Percentiles rank a stretch among this genome's conserved stretches.
Evolutionary conservation across 495 filamentous ascomycete species (phyloP).

Genomic region (Aspergillus avenaceus): DNA sequence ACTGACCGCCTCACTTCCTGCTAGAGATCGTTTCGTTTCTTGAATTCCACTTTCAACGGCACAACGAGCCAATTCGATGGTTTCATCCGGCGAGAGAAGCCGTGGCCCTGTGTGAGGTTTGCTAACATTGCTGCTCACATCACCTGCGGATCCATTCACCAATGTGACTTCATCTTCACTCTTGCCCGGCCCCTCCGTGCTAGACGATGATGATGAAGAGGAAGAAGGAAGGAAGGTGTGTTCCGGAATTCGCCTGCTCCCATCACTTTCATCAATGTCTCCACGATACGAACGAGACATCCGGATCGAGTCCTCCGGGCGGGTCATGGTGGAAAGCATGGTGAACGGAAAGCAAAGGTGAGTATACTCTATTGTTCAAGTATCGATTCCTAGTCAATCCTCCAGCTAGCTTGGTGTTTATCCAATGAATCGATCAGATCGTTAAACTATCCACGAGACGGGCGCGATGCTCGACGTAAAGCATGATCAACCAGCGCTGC

Average conservation of each 20-base stretch:
- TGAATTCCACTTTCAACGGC: conserved; percentile 64
- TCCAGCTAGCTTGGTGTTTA: not conserved
- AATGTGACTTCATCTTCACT: conserved; percentile 31
- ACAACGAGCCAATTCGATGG: conserved; percentile 54
- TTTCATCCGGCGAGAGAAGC: conserved; percentile 39
- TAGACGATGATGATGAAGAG: conserved; percentile 20
- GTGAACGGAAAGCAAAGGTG: conserved; percentile 3
- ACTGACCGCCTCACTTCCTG: conserved; percentile 63
- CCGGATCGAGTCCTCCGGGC: conserved; percentile 37
- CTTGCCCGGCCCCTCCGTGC: conserved; percentile 24
- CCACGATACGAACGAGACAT: conserved; percentile 30
- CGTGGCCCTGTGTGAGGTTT: conserved; percentile 23
- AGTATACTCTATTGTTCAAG: not conserved
- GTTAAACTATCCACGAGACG: conserved; percentile 10
- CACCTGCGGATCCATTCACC: conserved; percentile 28
- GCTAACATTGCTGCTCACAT: conserved; percentile 14
- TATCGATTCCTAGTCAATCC: not conserved
- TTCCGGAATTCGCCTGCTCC: conserved; percentile 20
- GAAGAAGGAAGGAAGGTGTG: conserved; percentile 17
- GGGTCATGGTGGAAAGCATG: conserved; percentile 39
- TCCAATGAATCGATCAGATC: conserved; percentile 13
- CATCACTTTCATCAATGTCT: conserved; percentile 33
- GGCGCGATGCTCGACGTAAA: conserved; percentile 10
- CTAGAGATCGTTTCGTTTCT: conserved; percentile 64
- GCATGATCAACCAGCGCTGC: conserved; percentile 19